These are phyloP conservation scores for Colletotrichum euphorbiae DNA, from an alignment of 2,329 filamentous ascomycete genomes.

Conservation along the genomic window DNA sequence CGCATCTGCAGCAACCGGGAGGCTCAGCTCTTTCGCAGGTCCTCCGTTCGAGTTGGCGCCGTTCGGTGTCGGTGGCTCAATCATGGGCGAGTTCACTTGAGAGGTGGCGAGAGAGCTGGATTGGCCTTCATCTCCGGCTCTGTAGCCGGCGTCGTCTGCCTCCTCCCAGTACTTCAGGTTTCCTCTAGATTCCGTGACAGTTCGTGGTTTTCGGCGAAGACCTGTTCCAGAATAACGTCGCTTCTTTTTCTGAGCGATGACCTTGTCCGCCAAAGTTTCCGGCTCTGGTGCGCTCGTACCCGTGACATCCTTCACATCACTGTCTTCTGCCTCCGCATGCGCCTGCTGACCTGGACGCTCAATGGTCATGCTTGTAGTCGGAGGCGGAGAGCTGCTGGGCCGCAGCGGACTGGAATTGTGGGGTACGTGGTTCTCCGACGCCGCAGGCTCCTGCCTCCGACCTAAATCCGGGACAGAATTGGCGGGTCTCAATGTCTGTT, in stretches of 20 bases:
- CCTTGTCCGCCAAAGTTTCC: slow-evolving; percentile 62
- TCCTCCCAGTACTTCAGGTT: slow-evolving; percentile 92
- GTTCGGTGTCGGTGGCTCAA: slow-evolving; percentile 31
- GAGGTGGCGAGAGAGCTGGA: slow-evolving; percentile 29
- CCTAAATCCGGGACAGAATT: slow-evolving; percentile 58
- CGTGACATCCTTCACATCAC: slow-evolving; percentile 65
- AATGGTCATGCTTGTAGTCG: slow-evolving; percentile 23
- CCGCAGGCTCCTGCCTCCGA: slow-evolving; percentile 30
- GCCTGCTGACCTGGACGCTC: slow-evolving; percentile 16
- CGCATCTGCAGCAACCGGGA: slow-evolving; percentile 20
- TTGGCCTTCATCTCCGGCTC: slow-evolving; percentile 70
- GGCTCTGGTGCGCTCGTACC: slow-evolving; percentile 75
- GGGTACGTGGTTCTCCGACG: slow-evolving; percentile 34
- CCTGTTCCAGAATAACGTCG: slow-evolving; percentile 90
- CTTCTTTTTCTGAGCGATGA: slow-evolving; percentile 58
- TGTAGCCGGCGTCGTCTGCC: slow-evolving; percentile 85
- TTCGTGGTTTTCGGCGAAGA: slow-evolving; percentile 77
- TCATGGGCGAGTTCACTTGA: slow-evolving; percentile 38
- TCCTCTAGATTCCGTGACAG: slow-evolving; percentile 78
- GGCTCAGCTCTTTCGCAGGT: slow-evolving; percentile 15
- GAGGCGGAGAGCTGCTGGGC: slow-evolving; percentile 29
- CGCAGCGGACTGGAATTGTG: slow-evolving; percentile 32
- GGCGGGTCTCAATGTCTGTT: slow-evolving; percentile 57
- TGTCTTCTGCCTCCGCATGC: slow-evolving; percentile 46
- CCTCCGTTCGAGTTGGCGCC: not conserved